Conservation (phyloP, 768 basidiomycete species). For the Tylopilus rubrobrunneus region DNA sequence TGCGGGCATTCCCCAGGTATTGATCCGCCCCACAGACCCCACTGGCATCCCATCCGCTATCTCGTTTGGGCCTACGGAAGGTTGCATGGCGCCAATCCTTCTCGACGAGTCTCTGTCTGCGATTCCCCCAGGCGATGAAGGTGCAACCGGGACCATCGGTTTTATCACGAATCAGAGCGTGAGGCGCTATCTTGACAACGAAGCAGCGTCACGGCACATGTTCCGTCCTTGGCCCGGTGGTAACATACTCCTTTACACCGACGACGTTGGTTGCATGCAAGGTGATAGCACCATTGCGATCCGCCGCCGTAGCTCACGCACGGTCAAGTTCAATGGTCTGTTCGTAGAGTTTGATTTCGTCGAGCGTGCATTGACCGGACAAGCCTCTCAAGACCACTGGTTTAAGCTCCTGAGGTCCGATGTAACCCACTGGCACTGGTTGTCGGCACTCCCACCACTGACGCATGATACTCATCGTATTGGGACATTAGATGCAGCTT, state of each 20-base stretch:
- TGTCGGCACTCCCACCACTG: constrained; percentile 1
- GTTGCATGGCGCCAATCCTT: constrained; percentile 10
- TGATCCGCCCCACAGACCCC: constrained; percentile 11
- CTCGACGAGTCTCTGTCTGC: constrained; percentile 13
- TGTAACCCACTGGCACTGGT: constrained; percentile 1
- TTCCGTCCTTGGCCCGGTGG: constrained; percentile 15
- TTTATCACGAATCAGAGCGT: constrained; percentile 11
- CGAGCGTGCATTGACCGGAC: constrained; percentile 14
- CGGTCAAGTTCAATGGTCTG: constrained; percentile 13
- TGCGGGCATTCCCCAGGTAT: constrained; percentile 13
- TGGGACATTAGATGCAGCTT: too few species aligned
- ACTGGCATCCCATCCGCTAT: constrained; percentile 8
- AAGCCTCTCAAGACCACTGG: constrained; percentile 1
- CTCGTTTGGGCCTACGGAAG: constrained; percentile 10
- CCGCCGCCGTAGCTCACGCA: constrained; percentile 14
- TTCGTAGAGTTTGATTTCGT: constrained; percentile 15
- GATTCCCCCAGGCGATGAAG: constrained; percentile 3
- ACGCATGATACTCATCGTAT: too few species aligned
- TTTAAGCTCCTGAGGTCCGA: constrained; percentile 15
- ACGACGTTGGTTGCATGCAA: constrained; percentile 18
- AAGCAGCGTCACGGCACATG: constrained; percentile 12
- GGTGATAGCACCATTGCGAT: constrained; percentile 12
- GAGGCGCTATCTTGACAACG: constrained; percentile 10
- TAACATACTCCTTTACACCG: constrained; percentile 11
- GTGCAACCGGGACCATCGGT: constrained; percentile 7